Evolutionary conservation across 2,329 filamentous ascomycete genomes (phyloP), one percentile per base, ranked within the genome.

Genomic region (Cordyceps militaris): DNA sequence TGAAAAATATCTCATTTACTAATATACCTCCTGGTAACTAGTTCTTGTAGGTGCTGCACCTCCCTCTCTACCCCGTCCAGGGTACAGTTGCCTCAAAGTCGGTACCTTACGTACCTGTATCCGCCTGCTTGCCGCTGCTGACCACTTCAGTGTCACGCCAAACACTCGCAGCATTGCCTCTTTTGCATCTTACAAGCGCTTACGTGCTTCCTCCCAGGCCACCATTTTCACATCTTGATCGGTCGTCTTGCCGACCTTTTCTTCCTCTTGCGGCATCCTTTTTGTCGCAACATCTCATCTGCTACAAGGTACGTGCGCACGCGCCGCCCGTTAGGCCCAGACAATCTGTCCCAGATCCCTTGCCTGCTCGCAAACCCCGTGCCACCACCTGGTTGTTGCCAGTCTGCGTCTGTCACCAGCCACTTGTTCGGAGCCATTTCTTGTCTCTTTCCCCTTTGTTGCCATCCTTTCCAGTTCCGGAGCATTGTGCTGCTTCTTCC

Each of bases 241-340:
- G 8, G 32, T 24, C 32, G 24, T n/a, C 48, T 51, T n/a, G n/a
- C n/a, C n/a, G n/a, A n/a, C n/a, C 34, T 8, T 21, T n/a, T 23
- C 19, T 54, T n/a, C n/a, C 21, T 16, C 19, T 32, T 28, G 19
- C 38, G 9, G 23, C 13, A 34, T 30, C n/a, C 52, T n/a, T 4
- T 3, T 32, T 53, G 36, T 23, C 23, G 10, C n/a, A n/a, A 13
- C 50, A 51, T 14, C 16, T 11, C 14, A 14, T 23, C 23, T 30
- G 23, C 11, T 40, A 28, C 30, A 48, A 56, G 53, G 53, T 56
- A 56, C 53, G 53, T 56, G 53, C 53, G 53, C 53, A 49, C 44
- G 34, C 53, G 34, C 53, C 30, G 43, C 23, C 23, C 43, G 30
- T 38, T 23, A 47, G 19, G 21, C 23, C 43, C 44, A 42, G 44